Conservation (phyloP, 202 grass and related monocot genomes). For the Elaeis oleifera region DNA sequence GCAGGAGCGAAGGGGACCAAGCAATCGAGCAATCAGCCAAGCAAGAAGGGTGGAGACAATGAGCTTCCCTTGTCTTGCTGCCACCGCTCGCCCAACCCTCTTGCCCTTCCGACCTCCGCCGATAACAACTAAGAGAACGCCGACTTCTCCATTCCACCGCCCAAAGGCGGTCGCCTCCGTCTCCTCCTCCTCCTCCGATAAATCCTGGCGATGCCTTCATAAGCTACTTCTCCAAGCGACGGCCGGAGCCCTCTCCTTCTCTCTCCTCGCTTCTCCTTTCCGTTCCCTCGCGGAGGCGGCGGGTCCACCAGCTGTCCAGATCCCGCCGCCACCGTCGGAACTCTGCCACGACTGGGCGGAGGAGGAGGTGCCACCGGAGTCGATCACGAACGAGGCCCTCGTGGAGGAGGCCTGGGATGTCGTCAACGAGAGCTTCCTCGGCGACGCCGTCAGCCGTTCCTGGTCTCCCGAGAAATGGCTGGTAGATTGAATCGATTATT, state of each 20-base stretch:
- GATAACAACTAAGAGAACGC: neutral
- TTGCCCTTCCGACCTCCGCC: slow-evolving; percentile 28
- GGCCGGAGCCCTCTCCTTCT: slow-evolving; percentile 16
- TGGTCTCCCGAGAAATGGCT: slow-evolving; percentile 78
- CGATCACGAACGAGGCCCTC: slow-evolving; percentile 70
- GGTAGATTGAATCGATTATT: slow-evolving; percentile 19
- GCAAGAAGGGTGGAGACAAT: no score
- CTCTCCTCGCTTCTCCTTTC: slow-evolving; percentile 10
- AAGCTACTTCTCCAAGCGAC: slow-evolving; percentile 7
- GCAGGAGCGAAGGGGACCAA: no score
- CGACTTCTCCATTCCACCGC: neutral
- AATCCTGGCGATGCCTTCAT: slow-evolving; percentile 2
- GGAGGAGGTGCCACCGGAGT: slow-evolving; percentile 26
- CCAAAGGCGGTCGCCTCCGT: neutral
- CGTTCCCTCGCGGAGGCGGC: slow-evolving; percentile 1
- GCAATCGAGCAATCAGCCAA: no score
- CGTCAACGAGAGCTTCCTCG: slow-evolving; percentile 72
- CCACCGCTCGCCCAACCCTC: neutral
- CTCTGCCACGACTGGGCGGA: slow-evolving; percentile 20
- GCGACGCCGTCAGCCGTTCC: slow-evolving; percentile 39
- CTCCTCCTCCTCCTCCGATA: neutral
- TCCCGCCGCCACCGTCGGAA: slow-evolving; percentile 10
- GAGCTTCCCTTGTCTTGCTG: neutral
- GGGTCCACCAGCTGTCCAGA: neutral
- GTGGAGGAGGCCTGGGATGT: slow-evolving; percentile 97